Base-by-base conservation (phyloP, 106 monocot species). In the Dioscorea dumetorum region DNA sequence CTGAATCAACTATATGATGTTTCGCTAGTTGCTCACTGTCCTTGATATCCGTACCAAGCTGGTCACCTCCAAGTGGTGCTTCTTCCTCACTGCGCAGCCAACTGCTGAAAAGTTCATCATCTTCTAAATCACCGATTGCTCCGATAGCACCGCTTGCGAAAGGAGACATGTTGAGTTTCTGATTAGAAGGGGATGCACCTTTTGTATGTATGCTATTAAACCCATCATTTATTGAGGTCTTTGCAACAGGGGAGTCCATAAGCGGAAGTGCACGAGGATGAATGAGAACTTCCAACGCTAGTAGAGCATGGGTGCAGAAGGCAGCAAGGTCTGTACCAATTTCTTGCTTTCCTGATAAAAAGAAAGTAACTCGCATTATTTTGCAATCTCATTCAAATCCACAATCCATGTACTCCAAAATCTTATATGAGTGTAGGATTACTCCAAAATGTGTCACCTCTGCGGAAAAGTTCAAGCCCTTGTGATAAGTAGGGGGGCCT, bases 241-340 rank as follows among this genome's bases (percentile, higher is more conserved):
- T 75, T 34, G 54, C 9, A 50, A 19, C 66, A 10, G 58, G 72
- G n/a, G 59, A 49, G 62, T 90, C 76, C 16, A 21, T 24, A 19
- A 87, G 68, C 24, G 93, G 83, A 56, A 90, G 81, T 22, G 81
- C 67, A 24, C 90, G 80, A 48, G 99, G 93, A 78, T 99, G 93
- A 64, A 85, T 90, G 32, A 99, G 87, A 67, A 88, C 83, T 76
- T 99, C 99, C 48, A 99, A 67, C 0, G 87, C 69, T 21, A 99
- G 70, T 32, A 90, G 50, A 17, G 93, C 90, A 69, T 80, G 84
- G 0, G 82, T 73, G 67, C 90, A 99, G 77, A 99, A 87, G 50
- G 69, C 57, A 72, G 87, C 84, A 61, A 93, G 15, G 50, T 80
- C 71, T 34, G 93, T 87, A 66, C 90, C 87, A 67, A 70, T 80